These are phyloP conservation scores for Alternaria triticimaculans DNA, from an alignment of 2,329 filamentous ascomycete species.

Conservation along the genomic window DNA sequence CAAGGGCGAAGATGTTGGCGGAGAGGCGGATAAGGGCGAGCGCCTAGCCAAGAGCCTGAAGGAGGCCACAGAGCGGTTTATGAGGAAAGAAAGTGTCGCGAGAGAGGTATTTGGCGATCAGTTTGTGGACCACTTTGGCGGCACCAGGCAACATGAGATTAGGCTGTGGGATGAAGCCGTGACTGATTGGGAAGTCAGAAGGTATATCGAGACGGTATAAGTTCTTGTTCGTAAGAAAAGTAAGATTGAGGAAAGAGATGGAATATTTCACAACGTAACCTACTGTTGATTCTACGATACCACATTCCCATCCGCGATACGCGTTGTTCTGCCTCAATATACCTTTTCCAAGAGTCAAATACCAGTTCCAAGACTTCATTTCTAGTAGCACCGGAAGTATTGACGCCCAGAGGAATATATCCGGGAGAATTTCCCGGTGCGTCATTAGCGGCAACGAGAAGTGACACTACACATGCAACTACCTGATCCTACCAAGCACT, in stretches of 20 bases:
- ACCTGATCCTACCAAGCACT: neutral
- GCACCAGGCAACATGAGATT: constrained; percentile 90
- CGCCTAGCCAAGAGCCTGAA: constrained; percentile 83
- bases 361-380: neutral
- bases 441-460: neutral
- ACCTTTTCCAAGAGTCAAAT: neutral
- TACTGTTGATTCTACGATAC: neutral
- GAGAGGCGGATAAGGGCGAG: constrained; percentile 72
- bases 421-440: neutral
- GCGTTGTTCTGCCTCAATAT: neutral
- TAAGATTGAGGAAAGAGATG: neutral
- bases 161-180: constrained; percentile 93
- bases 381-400: neutral
- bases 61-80: constrained; percentile 83
- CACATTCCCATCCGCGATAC: neutral
- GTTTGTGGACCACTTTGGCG: constrained; percentile 95
- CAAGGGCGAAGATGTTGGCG: constrained; percentile 82
- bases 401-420: neutral
- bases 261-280: neutral
- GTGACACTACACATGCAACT: neutral
- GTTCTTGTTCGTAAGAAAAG: neutral
- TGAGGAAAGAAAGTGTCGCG: constrained; percentile 80
- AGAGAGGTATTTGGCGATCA: constrained; percentile 91
- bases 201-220: constrained; percentile 48
- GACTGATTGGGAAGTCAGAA: constrained; percentile 82